These are phyloP conservation scores for Albatrellus ellisii DNA, from an alignment of 768 basidiomycete genomes.

Conservation along the genomic window DNA sequence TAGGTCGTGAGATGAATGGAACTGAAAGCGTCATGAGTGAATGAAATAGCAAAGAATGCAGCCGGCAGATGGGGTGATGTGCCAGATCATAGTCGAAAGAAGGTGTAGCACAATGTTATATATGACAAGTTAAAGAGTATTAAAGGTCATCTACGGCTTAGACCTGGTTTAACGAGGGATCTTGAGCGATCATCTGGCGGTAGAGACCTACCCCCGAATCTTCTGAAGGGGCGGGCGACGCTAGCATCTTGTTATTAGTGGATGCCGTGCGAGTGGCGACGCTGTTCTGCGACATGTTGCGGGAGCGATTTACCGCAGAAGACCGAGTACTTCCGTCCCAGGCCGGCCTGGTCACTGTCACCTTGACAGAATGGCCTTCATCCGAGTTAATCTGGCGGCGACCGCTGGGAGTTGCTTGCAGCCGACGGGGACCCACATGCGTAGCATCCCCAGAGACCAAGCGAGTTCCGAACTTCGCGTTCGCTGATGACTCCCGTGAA, in stretches of 20 bases:
- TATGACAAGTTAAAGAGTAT: constrained; percentile 7
- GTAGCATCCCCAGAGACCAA: constrained; percentile 49
- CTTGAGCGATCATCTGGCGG: constrained; percentile 67
- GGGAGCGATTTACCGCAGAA: constrained; percentile 35
- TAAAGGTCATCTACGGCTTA: constrained; percentile 14
- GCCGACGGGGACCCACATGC: constrained; percentile 36
- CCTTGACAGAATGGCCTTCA: constrained; percentile 48
- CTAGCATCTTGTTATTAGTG: constrained; percentile 30
- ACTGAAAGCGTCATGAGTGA: not conserved
- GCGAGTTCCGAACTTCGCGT: constrained; percentile 87
- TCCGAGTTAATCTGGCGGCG: constrained; percentile 39
- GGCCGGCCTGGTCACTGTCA: constrained; percentile 62
- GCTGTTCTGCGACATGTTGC: constrained; percentile 65
- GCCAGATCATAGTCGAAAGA: constrained; percentile 14
- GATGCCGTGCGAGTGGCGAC: constrained; percentile 31
- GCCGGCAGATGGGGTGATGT: no score
- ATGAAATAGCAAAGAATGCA: constrained; percentile 13
- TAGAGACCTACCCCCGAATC: constrained; percentile 81
- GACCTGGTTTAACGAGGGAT: constrained; percentile 42
- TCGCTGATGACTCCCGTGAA: constrained; percentile 71
- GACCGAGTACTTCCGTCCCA: constrained; percentile 53
- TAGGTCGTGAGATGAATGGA: constrained; percentile 9
- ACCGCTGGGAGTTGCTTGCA: constrained; percentile 31
- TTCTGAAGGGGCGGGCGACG: constrained; percentile 65
- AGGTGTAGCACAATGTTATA: constrained; percentile 8